phyloP scores from a whole-genome alignment of 805 yeast species.

The Candida cerambycidarum region DNA sequence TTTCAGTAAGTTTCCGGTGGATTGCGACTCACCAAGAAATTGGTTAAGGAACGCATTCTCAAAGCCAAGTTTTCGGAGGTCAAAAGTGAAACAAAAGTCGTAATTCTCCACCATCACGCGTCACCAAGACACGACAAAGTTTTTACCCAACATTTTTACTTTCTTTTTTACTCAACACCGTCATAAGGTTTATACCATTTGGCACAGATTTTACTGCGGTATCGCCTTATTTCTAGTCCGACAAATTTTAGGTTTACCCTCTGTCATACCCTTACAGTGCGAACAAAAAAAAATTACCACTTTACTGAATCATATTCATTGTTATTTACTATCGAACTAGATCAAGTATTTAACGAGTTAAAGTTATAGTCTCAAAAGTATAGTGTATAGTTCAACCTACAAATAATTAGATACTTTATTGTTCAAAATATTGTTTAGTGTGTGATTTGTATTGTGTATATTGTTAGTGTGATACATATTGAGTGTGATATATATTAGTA shows the following conservation, averaged over 20 bases:
- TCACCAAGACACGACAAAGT: not conserved
- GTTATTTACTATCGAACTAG: not conserved
- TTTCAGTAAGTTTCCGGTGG: no score
- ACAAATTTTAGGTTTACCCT: not conserved
- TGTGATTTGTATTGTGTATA: not conserved
- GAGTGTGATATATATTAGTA: not conserved
- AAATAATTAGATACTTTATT: not conserved
- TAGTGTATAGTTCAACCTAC: not conserved
- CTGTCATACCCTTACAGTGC: slow-evolving; percentile 1
- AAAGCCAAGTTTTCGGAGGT: no score
- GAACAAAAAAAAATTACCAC: not conserved
- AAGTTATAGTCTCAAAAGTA: not conserved
- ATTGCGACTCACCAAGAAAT: no score
- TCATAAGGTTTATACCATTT: not conserved
- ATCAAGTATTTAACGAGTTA: not conserved
- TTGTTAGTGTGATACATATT: not conserved
- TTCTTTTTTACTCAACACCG: slow-evolving; percentile 5
- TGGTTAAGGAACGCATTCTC: not conserved
- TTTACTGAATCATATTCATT: not conserved
- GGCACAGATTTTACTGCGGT: not conserved
- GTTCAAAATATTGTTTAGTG: not conserved
- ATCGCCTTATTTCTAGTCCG: not conserved
- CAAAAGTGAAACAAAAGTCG: not conserved
- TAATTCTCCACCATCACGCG: not conserved
- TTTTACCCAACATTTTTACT: slow-evolving; percentile 8